phyloP scores from a whole-genome alignment of 2,329 filamentous ascomycete species.

The Dactylonectria macrodidyma region DNA sequence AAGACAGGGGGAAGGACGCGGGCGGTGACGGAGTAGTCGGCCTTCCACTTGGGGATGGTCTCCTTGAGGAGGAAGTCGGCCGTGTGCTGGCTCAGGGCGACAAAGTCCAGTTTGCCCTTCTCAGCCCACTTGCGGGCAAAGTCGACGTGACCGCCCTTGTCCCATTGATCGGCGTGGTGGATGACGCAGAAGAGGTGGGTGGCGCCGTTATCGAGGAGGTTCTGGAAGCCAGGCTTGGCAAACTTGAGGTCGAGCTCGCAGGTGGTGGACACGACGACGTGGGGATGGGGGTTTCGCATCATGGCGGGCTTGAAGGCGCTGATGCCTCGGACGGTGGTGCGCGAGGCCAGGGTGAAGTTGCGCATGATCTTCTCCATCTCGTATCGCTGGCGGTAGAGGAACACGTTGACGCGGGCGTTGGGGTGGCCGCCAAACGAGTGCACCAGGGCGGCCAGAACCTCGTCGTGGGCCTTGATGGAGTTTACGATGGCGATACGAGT shows the following conservation, averaged over 20 bases:
- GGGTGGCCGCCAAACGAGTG: slow-evolving; percentile 44
- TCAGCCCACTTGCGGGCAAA: slow-evolving; percentile 39
- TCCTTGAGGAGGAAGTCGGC: slow-evolving; percentile 42
- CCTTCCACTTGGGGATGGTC: slow-evolving; percentile 42
- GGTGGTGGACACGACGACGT: slow-evolving; percentile 49
- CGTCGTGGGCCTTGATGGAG: slow-evolving; percentile 47
- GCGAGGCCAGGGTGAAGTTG: slow-evolving; percentile 44
- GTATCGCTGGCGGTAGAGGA: slow-evolving; percentile 46
- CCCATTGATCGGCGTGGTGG: slow-evolving; percentile 49
- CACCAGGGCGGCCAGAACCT: slow-evolving; percentile 46
- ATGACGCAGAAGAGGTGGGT: slow-evolving; percentile 48
- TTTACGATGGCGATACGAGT: slow-evolving; percentile 43
- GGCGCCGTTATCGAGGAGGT: slow-evolving; percentile 39
- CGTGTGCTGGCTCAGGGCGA: slow-evolving; percentile 48
- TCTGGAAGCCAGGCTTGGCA: slow-evolving; percentile 34
- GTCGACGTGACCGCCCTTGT: slow-evolving; percentile 39
- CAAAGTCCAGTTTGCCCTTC: slow-evolving; percentile 43
- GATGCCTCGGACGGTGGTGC: slow-evolving; percentile 34
- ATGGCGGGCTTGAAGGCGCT: slow-evolving; percentile 36
- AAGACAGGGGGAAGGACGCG: slow-evolving; percentile 47
- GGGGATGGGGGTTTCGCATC: slow-evolving; percentile 31
- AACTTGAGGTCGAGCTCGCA: slow-evolving; percentile 47
- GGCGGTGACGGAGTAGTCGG: slow-evolving; percentile 33
- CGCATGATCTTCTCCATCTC: slow-evolving; percentile 45
- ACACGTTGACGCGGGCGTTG: slow-evolving; percentile 40